Conservation (phyloP, 2,329 filamentous ascomycete genomes). For the Fusarium nematophilum region DNA sequence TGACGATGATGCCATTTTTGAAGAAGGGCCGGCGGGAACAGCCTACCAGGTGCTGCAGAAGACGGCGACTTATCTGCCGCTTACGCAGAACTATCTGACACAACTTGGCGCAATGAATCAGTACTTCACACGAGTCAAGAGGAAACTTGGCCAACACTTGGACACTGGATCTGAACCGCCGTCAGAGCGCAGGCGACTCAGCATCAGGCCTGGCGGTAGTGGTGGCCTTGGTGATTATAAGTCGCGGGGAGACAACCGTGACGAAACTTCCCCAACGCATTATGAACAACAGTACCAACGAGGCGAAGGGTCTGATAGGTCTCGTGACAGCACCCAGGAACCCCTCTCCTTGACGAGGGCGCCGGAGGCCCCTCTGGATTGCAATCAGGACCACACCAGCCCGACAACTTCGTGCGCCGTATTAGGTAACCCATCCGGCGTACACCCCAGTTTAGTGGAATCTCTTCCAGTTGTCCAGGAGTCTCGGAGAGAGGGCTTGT, state of each 20-base stretch:
- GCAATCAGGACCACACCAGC: constrained; percentile 12
- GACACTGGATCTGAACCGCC: neutral
- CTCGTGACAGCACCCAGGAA: constrained; percentile 10
- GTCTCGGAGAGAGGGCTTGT: constrained; percentile 5
- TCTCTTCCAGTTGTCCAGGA: constrained; percentile 5
- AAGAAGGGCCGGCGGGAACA: constrained; percentile 15
- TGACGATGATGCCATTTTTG: constrained; percentile 7
- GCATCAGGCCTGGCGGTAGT: constrained; percentile 31
- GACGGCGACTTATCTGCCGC: constrained; percentile 22
- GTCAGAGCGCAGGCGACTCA: constrained; percentile 10
- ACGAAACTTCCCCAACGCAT: neutral
- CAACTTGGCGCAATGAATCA: constrained; percentile 22
- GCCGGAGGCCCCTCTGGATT: constrained; percentile 11
- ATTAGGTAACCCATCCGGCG: constrained; percentile 12
- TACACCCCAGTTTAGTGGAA: constrained; percentile 10
- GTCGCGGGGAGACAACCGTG: neutral
- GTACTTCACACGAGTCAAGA: constrained; percentile 24
- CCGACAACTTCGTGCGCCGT: constrained; percentile 22
- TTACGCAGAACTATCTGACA: constrained; percentile 32
- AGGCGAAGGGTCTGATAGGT: constrained; percentile 23
- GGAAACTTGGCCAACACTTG: neutral
- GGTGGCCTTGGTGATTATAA: constrained; percentile 7
- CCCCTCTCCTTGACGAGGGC: constrained; percentile 2
- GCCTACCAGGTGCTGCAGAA: constrained; percentile 32
- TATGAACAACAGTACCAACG: constrained; percentile 13